Conservation (phyloP, 306 rosid genomes). For the Dryas alaskensis region DNA sequence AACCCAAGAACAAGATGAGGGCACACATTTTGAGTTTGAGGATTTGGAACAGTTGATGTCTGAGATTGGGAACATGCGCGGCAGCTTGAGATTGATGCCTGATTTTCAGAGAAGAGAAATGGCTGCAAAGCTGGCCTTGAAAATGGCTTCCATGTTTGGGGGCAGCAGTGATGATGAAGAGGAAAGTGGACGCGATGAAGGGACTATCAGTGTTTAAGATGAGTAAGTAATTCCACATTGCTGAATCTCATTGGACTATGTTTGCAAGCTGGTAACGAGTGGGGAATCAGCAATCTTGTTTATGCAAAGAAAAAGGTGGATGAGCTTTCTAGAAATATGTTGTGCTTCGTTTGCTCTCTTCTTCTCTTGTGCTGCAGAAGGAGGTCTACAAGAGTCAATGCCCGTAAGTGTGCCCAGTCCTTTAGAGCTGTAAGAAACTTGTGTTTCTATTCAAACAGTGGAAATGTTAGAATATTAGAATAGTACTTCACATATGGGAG, state of each 20-base stretch:
- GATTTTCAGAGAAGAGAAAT: slow-evolving; percentile 84
- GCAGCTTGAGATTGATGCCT: slow-evolving; percentile 79
- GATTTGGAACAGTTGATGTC: slow-evolving; percentile 86
- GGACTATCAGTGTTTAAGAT: not conserved
- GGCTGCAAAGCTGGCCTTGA: slow-evolving; percentile 84
- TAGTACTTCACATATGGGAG: not conserved
- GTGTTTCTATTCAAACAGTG: not conserved
- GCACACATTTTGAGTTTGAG: slow-evolving; percentile 51
- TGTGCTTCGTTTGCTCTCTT: not conserved
- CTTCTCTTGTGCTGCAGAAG: not conserved
- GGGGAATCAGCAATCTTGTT: not conserved
- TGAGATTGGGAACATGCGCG: slow-evolving; percentile 78
- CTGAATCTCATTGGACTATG: not conserved
- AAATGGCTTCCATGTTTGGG: slow-evolving; percentile 83
- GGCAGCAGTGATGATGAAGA: slow-evolving; percentile 70
- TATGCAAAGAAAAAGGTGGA: not conserved
- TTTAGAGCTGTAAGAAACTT: not conserved
- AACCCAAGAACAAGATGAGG: slow-evolving; percentile 28
- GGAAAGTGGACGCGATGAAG: slow-evolving; percentile 29
- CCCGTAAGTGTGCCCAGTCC: not conserved
- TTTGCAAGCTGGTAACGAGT: not conserved
- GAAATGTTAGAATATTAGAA: not conserved
- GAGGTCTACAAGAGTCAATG: not conserved
- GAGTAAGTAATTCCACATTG: not conserved
- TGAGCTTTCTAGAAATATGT: not conserved